Conservation (phyloP, 805 yeast genomes). For the Lipomyces anomalus region DNA sequence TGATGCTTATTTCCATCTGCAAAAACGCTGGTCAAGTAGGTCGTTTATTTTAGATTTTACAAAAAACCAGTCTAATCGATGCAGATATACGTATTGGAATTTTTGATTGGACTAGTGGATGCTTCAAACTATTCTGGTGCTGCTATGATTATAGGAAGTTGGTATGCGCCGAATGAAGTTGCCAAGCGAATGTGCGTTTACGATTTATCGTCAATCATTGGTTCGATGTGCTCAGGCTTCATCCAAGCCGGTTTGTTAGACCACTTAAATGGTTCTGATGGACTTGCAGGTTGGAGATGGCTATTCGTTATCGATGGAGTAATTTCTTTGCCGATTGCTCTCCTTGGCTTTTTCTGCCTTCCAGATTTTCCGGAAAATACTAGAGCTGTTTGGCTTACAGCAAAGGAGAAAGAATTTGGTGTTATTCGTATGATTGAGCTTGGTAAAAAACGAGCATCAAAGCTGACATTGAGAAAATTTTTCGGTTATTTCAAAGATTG, state of each 20-base stretch:
- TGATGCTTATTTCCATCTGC: slow-evolving; percentile 49
- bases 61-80: no score
- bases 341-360: slow-evolving; percentile 38
- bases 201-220: slow-evolving; percentile 37
- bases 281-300: slow-evolving; percentile 61
- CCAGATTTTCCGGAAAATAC: slow-evolving; percentile 48
- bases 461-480: slow-evolving; percentile 9
- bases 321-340: slow-evolving; percentile 35
- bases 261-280: slow-evolving; percentile 42
- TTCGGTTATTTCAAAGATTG: slow-evolving; percentile 4
- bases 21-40: no score
- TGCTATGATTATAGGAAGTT: slow-evolving; percentile 42
- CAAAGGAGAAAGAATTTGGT: slow-evolving; percentile 5
- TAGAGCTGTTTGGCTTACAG: slow-evolving; percentile 11
- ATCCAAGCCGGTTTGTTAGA: slow-evolving; percentile 39
- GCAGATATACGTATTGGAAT: slow-evolving; percentile 53
- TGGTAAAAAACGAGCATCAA: slow-evolving; percentile 10
- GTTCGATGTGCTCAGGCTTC: slow-evolving; percentile 41
- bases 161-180: slow-evolving; percentile 52
- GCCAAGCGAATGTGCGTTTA: slow-evolving; percentile 40
- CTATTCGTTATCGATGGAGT: slow-evolving; percentile 59
- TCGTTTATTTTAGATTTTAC: no score
- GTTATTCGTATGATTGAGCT: slow-evolving; percentile 14
- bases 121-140: slow-evolving; percentile 54
- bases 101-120: slow-evolving; percentile 64